Evolutionary conservation across 192 early-diverging fungal species (phyloP).

Genomic region (Dissophora ornata): DNA sequence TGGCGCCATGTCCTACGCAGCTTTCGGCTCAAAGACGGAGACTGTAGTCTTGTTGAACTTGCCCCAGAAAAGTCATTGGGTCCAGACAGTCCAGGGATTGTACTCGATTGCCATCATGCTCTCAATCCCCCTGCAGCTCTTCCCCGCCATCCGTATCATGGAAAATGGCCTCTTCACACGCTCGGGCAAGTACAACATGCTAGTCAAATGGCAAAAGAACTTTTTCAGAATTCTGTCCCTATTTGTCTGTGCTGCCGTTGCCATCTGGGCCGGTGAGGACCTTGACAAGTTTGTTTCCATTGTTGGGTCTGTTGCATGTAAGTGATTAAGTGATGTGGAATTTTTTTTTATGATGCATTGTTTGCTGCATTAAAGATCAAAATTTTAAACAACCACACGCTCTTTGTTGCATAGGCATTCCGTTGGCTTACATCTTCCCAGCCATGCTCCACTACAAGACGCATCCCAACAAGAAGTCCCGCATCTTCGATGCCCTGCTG

Average conservation of each 20-base stretch:
- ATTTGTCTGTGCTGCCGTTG: slow-evolving; percentile 73
- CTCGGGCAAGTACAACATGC: slow-evolving; percentile 80
- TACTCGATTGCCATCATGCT: slow-evolving; percentile 95
- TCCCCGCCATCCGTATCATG: slow-evolving; percentile 93
- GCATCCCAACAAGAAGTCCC: slow-evolving; percentile 62
- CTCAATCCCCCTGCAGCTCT: slow-evolving; percentile 92
- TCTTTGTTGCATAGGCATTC: slow-evolving; percentile 58
- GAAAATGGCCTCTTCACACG: slow-evolving; percentile 86
- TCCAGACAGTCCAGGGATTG: slow-evolving; percentile 79
- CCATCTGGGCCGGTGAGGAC: slow-evolving; percentile 79
- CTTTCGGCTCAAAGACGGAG: slow-evolving; percentile 86
- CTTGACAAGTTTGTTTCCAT: slow-evolving; percentile 84
- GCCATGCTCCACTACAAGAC: slow-evolving; percentile 83
- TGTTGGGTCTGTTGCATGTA: slow-evolving; percentile 50
- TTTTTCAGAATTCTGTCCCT: slow-evolving; percentile 78
- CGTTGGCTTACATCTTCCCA: slow-evolving; percentile 88
- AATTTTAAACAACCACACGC: not conserved
- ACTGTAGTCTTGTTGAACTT: slow-evolving; percentile 92
- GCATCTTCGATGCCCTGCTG: slow-evolving; percentile 69
- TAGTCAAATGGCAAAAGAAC: slow-evolving; percentile 92
- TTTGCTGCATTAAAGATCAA: too few relatives aligned
- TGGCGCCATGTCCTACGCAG: slow-evolving; percentile 85
- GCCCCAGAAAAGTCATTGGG: slow-evolving; percentile 72
- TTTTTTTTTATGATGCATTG: too few relatives aligned
- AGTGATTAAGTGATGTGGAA: too few relatives aligned